Percentiles rank a stretch among this genome's conserved stretches.
Evolutionary conservation across 176 grass and related monocot species (phyloP).

Genomic region (Tillandsia fasciculata): DNA sequence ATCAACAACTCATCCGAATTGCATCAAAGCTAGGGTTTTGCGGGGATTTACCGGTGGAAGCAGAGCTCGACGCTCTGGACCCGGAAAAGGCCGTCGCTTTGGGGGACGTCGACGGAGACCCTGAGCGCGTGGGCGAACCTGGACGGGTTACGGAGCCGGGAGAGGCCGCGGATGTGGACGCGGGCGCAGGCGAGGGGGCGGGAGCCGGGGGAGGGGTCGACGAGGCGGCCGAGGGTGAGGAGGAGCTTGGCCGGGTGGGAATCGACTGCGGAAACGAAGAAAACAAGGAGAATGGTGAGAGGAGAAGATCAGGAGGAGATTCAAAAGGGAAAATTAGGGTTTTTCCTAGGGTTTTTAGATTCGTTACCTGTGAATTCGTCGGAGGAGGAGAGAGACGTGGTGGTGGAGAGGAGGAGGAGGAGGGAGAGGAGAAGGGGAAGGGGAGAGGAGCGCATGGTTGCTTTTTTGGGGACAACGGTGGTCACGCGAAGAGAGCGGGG

Average conservation of each 20-base stretch:
- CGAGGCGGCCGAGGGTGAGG: conserved; percentile 12
- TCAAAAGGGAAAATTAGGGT: background rate
- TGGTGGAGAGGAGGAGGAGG: conserved; percentile 15
- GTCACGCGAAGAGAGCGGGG: background rate
- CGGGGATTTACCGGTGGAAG: conserved; percentile 55
- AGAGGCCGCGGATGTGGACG: conserved; percentile 48
- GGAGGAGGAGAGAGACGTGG: conserved; percentile 13
- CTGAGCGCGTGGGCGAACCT: conserved; percentile 61
- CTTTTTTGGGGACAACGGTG: background rate
- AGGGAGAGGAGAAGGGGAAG: background rate
- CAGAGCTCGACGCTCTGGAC: conserved; percentile 62
- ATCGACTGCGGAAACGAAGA: conserved; percentile 13
- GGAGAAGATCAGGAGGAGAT: background rate
- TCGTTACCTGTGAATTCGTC: conserved; percentile 52
- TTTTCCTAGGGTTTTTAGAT: conserved; percentile 29
- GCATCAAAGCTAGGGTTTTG: conserved; percentile 13
- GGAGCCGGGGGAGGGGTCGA: conserved; percentile 31
- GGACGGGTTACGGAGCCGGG: conserved; percentile 54
- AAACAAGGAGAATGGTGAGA: conserved; percentile 12
- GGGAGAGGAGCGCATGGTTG: conserved; percentile 23
- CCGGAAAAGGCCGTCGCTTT: conserved; percentile 26
- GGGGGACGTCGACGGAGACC: conserved; percentile 32
- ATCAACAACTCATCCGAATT: background rate
- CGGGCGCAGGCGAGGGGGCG: conserved; percentile 41
- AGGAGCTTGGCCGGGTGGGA: conserved; percentile 24